Base-by-base conservation (phyloP, 495 filamentous ascomycete genomes). In the Bombardia bombarda region DNA sequence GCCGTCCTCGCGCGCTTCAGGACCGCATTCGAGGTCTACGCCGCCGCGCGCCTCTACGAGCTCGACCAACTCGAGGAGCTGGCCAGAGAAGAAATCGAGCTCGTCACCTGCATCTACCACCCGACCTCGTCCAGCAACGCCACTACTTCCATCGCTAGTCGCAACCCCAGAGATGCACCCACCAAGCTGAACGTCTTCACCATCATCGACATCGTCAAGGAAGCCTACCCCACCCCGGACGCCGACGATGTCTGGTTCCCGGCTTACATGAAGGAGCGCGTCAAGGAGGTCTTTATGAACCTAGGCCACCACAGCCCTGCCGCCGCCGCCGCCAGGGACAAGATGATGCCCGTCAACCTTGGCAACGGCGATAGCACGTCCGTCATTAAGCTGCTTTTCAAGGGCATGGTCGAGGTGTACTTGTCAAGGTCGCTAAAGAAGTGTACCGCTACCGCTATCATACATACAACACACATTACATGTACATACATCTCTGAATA, bases 191-290 rank as follows among this genome's bases (percentile, higher is more conserved):
- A 51, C 4, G 20, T 50, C 2, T 53, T 36, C 0, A 42, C 51
- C 7, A 32, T 61, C 8, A 35, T 61, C 19, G 52, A 57, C 19
- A 16, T 39, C 16, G 39, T 52, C 32, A 41, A 45, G 18, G 40
- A 41, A 19, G 32, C 22, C 0, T 50, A 50, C 10, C 47, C 57
- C 6, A 19, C 18, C 1, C 40, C 47, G 1, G 32, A 33, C 28
- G 40, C 38, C 24, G 33, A 48, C 22, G 57, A 56, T 21, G 8
- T 20, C 2, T 61, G 57, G 57, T 42, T 61, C 23, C 40, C 32
- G 13, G 24, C 3, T 2, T 54, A 46, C 34, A 32, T 58, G 40
- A 50, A 40, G 30, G 35, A 43, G 19, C 32, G 32, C 30, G 28
- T 57, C 18, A 52, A 51, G 38, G 24, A 37, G 2, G 40, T 43